Percentiles rank a stretch among this genome's conserved stretches.
Conservation (phyloP, 169 alveolate genomes). For the Eimeria maxima region DNA sequence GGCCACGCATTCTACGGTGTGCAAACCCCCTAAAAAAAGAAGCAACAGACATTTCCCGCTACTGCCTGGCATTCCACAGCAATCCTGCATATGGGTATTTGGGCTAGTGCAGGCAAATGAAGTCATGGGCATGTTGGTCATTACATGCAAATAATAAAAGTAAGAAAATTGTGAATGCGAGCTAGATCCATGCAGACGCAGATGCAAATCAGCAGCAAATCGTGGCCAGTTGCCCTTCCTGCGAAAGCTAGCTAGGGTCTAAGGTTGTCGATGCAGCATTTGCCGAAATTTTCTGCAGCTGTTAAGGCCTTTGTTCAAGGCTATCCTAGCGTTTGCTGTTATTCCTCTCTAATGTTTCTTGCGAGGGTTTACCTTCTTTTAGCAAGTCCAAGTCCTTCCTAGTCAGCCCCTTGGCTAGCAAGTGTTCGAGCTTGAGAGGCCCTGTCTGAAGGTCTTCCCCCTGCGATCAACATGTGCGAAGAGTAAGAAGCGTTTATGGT, state of each 20-base stretch:
- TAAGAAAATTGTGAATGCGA: not conserved
- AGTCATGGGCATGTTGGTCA: too few relatives aligned
- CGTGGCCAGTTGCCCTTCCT: not conserved
- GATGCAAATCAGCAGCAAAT: too few relatives aligned
- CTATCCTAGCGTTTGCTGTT: not conserved
- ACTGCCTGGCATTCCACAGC: not conserved
- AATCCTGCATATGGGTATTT: not conserved
- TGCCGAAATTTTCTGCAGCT: not conserved
- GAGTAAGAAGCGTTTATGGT: not conserved
- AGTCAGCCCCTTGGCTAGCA: constrained; percentile 87
- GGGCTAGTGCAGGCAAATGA: too few relatives aligned
- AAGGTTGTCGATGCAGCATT: too few relatives aligned
- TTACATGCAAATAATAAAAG: not conserved
- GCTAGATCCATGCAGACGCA: not conserved
- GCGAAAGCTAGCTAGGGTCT: not conserved
- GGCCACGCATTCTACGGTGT: constrained; percentile 85
- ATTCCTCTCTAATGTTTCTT: not conserved
- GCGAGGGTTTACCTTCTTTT: constrained; percentile 91
- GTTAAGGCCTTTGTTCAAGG: not conserved
- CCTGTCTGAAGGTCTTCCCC: constrained; percentile 84
- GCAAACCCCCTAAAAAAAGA: constrained; percentile 78
- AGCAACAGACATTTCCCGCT: not conserved
- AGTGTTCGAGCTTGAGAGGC: constrained; percentile 88
- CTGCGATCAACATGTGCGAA: not conserved
- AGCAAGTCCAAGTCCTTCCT: constrained; percentile 92